Conservation (phyloP, 148 eudicot species). For the Arctostaphylos glauca region DNA sequence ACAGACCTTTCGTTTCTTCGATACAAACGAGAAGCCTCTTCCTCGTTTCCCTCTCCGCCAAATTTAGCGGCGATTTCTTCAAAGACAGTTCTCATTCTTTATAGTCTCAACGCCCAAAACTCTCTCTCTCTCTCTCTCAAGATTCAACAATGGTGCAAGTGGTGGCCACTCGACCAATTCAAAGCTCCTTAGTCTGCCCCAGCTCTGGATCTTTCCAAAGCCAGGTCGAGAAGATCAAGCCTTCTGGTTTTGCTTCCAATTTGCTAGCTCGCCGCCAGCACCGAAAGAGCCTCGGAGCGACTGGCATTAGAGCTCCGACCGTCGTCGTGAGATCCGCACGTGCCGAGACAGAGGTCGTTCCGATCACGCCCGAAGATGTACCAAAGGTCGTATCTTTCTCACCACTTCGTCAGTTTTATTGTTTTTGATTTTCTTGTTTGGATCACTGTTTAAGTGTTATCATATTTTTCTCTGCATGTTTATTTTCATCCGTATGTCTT, state of each 20-base stretch:
- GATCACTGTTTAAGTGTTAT: background rate
- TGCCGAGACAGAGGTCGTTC: conserved; percentile 45
- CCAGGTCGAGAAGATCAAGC: conserved; percentile 32
- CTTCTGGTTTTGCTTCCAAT: conserved; percentile 24
- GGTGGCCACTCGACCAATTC: conserved; percentile 38
- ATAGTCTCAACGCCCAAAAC: background rate
- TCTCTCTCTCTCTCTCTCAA: conserved; percentile 2
- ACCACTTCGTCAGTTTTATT: background rate
- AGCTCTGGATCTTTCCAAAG: conserved; percentile 25
- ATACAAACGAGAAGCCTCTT: conserved; percentile 33
- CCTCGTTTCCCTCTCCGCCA: conserved; percentile 26
- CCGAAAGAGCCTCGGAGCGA: conserved; percentile 10
- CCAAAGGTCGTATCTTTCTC: conserved; percentile 32
- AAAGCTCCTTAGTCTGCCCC: conserved; percentile 28
- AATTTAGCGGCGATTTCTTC: conserved; percentile 36
- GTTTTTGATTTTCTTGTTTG: background rate
- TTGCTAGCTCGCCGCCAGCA: conserved; percentile 12
- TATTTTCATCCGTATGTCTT: background rate
- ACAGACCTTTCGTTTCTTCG: conserved; percentile 22
- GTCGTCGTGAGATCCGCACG: conserved; percentile 34
- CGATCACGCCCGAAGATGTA: conserved; percentile 63
- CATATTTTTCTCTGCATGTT: background rate
- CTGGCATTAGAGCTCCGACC: conserved; percentile 24
- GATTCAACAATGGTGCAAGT: conserved; percentile 39
- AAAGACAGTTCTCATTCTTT: background rate